Percentiles rank a stretch among this genome's conserved stretches.
These are phyloP conservation scores for Diaporthe amygdali DNA, from an alignment of 2,329 filamentous ascomycete genomes.

Conservation along the genomic window DNA sequence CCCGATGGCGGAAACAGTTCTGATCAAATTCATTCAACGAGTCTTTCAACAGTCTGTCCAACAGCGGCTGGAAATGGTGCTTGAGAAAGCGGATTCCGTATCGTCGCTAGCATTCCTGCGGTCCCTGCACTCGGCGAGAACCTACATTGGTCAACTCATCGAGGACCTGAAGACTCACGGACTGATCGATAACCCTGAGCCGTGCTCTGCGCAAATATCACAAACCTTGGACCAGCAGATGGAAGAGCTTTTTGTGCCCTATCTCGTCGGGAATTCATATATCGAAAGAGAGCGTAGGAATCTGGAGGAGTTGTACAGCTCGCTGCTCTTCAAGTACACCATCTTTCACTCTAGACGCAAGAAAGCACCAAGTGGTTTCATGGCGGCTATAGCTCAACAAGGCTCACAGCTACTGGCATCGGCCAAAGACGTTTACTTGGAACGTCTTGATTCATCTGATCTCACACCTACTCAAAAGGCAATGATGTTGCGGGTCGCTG, in stretches of 20 bases:
- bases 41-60: conserved; percentile 99
- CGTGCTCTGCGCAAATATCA: conserved; percentile 84
- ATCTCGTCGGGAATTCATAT: conserved; percentile 71
- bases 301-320: conserved; percentile 84
- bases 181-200: conserved; percentile 92
- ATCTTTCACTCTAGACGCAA: conserved; percentile 91
- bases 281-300: conserved; percentile 73
- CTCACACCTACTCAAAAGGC: conserved; percentile 86
- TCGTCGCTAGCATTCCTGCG: conserved; percentile 92
- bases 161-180: conserved; percentile 95
- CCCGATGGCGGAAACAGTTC: conserved; percentile 92
- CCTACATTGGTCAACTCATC: conserved; percentile 84
- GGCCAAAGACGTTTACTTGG: conserved; percentile 89
- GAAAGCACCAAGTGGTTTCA: conserved; percentile 89
- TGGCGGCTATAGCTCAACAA: conserved; percentile 88
- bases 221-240: conserved; percentile 76
- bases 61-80: conserved; percentile 90
- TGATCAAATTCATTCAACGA: conserved; percentile 91
- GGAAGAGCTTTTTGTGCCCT: conserved; percentile 78
- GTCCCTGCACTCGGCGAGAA: conserved; percentile 87
- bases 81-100: conserved; percentile 91
- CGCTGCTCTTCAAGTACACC: conserved; percentile 93
- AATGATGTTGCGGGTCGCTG: conserved; percentile 89
- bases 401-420: conserved; percentile 87
- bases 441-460: conserved; percentile 86